Evolutionary conservation across 306 rosid species (phyloP).

Genomic region (Hippophae rhamnoides): DNA sequence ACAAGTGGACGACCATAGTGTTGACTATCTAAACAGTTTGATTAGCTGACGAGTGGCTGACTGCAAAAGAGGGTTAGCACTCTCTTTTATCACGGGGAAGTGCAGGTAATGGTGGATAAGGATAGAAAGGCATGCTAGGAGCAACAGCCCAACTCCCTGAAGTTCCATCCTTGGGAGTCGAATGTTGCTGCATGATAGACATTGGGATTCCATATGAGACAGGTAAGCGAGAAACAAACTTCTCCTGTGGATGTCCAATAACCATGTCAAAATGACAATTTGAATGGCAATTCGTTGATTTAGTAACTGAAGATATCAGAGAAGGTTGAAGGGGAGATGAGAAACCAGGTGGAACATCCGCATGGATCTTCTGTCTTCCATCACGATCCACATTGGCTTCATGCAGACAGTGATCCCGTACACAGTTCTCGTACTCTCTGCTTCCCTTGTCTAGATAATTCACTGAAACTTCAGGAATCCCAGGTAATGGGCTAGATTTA

Average conservation of each 20-base stretch:
- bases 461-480: slow-evolving; percentile 8
- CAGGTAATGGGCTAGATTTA: slow-evolving; percentile 19
- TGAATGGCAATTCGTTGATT: slow-evolving; percentile 22
- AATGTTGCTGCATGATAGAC: slow-evolving; percentile 51
- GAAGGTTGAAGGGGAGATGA: slow-evolving; percentile 41
- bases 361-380: slow-evolving; percentile 37
- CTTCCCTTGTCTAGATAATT: slow-evolving; percentile 10
- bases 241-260: slow-evolving; percentile 65
- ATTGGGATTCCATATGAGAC: slow-evolving; percentile 81
- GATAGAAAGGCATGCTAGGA: slow-evolving; percentile 81
- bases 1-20: slow-evolving; percentile 25
- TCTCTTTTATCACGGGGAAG: slow-evolving; percentile 41
- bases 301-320: slow-evolving; percentile 27
- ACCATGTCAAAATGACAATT: slow-evolving; percentile 29
- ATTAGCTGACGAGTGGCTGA: slow-evolving; percentile 17
- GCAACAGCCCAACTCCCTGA: slow-evolving; percentile 60
- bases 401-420: slow-evolving; percentile 19
- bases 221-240: slow-evolving; percentile 57
- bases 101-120: slow-evolving; percentile 87
- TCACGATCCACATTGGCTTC: slow-evolving; percentile 24
- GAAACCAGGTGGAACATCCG: slow-evolving; percentile 93
- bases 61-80: slow-evolving; percentile 27
- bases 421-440: slow-evolving; percentile 9
- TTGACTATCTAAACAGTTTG: slow-evolving; percentile 31
- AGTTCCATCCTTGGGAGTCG: slow-evolving; percentile 46